These are phyloP conservation scores for Pleoardoris graminearum DNA, from an alignment of 2,329 filamentous ascomycete species.

Conservation along the genomic window DNA sequence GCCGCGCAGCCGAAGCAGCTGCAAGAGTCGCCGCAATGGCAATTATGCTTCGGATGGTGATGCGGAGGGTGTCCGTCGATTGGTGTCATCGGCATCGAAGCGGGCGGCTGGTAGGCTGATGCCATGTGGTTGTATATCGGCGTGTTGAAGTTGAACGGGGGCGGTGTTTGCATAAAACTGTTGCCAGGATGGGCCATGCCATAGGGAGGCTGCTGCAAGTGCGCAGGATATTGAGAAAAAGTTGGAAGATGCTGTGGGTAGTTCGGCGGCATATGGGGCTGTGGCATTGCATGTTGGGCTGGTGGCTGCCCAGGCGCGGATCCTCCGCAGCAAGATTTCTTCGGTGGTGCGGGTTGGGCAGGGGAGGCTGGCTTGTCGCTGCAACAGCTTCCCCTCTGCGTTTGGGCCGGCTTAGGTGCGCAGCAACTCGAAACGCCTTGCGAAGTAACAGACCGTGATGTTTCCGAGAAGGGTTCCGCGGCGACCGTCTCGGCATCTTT, in stretches of 20 bases:
- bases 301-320: slow-evolving; percentile 15
- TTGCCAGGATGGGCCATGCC: slow-evolving; percentile 19
- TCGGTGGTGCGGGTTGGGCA: slow-evolving; percentile 18
- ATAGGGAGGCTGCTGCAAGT: slow-evolving; percentile 26
- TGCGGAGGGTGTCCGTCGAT: slow-evolving; percentile 32
- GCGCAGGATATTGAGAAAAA: slow-evolving; percentile 26
- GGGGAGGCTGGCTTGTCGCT: slow-evolving; percentile 27
- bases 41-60: slow-evolving; percentile 53
- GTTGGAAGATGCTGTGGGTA: slow-evolving; percentile 20
- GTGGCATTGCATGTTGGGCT: slow-evolving; percentile 12
- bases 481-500: slow-evolving; percentile 19
- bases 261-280: slow-evolving; percentile 10
- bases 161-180: slow-evolving; percentile 19
- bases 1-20: slow-evolving; percentile 69
- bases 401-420: slow-evolving; percentile 31
- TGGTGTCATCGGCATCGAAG: slow-evolving; percentile 37
- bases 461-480: background rate
- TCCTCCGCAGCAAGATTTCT: slow-evolving; percentile 41
- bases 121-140: slow-evolving; percentile 43
- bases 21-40: slow-evolving; percentile 67
- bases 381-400: slow-evolving; percentile 33
- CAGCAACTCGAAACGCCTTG: slow-evolving; percentile 35
- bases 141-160: slow-evolving; percentile 35
- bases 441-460: slow-evolving; percentile 10
- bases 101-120: slow-evolving; percentile 36